Conservation (phyloP, 2,329 filamentous ascomycete genomes). For the Xylariaceae sp. region DNA sequence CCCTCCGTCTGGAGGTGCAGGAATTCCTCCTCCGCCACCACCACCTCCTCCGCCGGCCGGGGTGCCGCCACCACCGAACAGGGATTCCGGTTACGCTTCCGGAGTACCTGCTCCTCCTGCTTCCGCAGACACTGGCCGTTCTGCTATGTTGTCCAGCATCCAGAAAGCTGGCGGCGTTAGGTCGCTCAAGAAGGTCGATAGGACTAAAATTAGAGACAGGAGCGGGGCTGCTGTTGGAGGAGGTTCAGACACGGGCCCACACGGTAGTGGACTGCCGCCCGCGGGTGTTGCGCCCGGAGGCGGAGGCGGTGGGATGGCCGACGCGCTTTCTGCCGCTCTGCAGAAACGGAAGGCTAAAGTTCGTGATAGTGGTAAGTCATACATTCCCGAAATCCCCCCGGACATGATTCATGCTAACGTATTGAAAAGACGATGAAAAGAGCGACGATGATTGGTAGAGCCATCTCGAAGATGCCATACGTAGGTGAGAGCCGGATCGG, state of each 20-base stretch:
- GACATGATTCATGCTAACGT: constrained; percentile 6
- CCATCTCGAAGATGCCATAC: constrained; percentile 23
- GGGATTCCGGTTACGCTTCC: constrained; percentile 60
- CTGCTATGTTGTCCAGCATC: constrained; percentile 71
- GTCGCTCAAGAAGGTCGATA: constrained; percentile 75
- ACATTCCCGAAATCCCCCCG: neutral
- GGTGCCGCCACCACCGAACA: constrained; percentile 47
- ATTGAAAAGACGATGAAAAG: constrained; percentile 68
- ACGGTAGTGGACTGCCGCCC: constrained; percentile 55
- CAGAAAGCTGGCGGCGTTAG: constrained; percentile 68
- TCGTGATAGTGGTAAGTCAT: constrained; percentile 83
- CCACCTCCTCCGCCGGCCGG: constrained; percentile 40
- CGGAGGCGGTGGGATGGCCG: constrained; percentile 72
- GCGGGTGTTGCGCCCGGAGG: constrained; percentile 54
- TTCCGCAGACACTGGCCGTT: constrained; percentile 51
- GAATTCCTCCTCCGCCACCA: constrained; percentile 33
- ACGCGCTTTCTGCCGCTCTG: constrained; percentile 76
- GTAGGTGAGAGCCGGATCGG: constrained; percentile 2
- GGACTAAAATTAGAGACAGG: constrained; percentile 70
- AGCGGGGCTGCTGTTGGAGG: constrained; percentile 66
- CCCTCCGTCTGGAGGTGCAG: constrained; percentile 16
- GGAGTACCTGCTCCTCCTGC: constrained; percentile 51
- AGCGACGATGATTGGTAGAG: constrained; percentile 75
- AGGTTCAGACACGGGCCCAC: constrained; percentile 50
- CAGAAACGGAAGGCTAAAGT: constrained; percentile 91